Base-by-base conservation (phyloP, 2,329 filamentous ascomycete species). In the Arachnopeziza araneosa region DNA sequence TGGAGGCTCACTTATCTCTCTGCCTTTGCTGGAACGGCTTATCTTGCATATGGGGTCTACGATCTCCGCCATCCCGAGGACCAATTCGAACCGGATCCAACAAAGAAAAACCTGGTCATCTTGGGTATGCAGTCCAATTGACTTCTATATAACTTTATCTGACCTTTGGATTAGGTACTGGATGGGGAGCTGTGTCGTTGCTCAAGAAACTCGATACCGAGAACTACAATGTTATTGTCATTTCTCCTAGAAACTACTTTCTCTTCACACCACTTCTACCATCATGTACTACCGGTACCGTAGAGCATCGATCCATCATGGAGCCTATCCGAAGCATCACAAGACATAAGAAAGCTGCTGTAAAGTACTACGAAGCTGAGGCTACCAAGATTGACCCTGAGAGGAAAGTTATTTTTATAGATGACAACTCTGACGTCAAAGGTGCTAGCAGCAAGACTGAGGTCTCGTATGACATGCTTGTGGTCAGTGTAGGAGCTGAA, bases 281-380 rank as follows among this genome's bases (percentile, higher is more conserved):
- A 66, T 98, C 93, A 73, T 99, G 95, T 79, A 98, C 95, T 56
- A 97, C 93, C 67, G 95, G 95, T 71, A 89, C 91, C 70, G 95
- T 99, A 76, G 95, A 99, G 83, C 95, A 98, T 81, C 91, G 95
- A 75, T 98, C 93, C 73, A 99, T 99, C 78, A 99, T 99, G 95
- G 95, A 99, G 80, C 95, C 95, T 60, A 89, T 99, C 71, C 91
- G 95, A 74, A 91, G 95, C 75, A 96, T 99, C 75, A 84, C 96
- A 69, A 90, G 93, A 72, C 90, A 95, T 80, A 98, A 98, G 84
- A 92, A 91, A 79, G 89, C 91, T 65, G 83, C 87, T 54, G 95
- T 96, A 75, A 95, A 92, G 77, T 99, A 89, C 83, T 99, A 96
- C 83, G 95, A 99, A 83, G 95, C 95, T 67, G 93, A 98, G 75